Evolutionary conservation across 768 basidiomycete species (phyloP), one percentile per base, ranked within the genome.

Genomic region (Lyophyllum semitale): DNA sequence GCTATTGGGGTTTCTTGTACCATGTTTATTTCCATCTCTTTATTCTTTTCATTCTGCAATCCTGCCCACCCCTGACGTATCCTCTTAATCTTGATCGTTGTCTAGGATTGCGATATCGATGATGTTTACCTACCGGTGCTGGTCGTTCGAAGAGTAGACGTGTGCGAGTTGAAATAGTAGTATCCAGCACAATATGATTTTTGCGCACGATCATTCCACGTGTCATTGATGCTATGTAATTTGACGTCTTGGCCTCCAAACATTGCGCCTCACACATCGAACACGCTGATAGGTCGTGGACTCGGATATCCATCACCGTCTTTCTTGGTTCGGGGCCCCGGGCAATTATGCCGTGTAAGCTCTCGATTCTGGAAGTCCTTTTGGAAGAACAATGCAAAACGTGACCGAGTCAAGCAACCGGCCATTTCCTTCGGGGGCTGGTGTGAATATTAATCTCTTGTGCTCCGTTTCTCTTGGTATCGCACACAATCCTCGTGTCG

Each of bases 1-100:
- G 40, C 35, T 51, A 44, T 46, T 48, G 53, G 63, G 61, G 43
- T 61, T 58, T 62, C 49, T 58, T 59, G 56, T 61, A 59, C 51
- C 22, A 35, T 58, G 18, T 54, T 54, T 20, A 20, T 53, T 49
- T 41, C 57, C 43, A 15, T 55, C 48, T 55, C 41, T 56, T 58
- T 59, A 48, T 51, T 51, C 20, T 22, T 30, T 50, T 57, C 53
- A 47, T 51, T 38, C 51, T 33, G 2, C 26, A 18, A 41, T 49
- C 43, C 41, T 54, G n/a, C 43, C n/a, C 11, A 53, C 38, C 18
- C 35, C 48, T 41, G 53, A 45, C 46, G 46, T 45, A 29, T 38
- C 22, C 46, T 27, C 46, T 51, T 44, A 52, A 53, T 56, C 49
- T 40, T 52, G 52, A 55, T 48, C 42, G 18, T 56, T 53, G 32